phyloP scores from a whole-genome alignment of 148 eudicot species.

The Bassia scoparia region DNA sequence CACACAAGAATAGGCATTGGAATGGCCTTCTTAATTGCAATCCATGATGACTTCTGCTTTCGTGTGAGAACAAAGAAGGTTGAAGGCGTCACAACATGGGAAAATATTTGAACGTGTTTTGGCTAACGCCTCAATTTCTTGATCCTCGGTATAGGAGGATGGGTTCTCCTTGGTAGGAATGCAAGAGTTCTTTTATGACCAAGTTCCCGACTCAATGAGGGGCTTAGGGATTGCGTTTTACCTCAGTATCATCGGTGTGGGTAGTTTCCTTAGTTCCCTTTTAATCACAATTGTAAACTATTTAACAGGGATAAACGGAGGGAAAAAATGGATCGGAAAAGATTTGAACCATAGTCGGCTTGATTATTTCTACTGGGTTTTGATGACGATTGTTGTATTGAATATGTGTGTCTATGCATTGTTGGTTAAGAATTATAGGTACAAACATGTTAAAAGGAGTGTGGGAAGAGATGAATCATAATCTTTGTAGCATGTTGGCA shows the following conservation, averaged over 20 bases:
- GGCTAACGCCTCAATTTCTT: constrained; percentile 60
- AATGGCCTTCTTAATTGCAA: constrained; percentile 40
- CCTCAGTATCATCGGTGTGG: constrained; percentile 49
- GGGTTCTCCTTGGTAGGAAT: constrained; percentile 57
- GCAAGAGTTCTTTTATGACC: constrained; percentile 68
- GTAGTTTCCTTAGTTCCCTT: constrained; percentile 39
- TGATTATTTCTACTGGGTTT: constrained; percentile 45
- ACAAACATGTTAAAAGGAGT: constrained; percentile 34
- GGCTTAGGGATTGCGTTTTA: constrained; percentile 62
- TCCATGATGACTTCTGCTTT: constrained; percentile 44
- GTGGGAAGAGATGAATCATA: neutral
- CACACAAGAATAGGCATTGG: constrained; percentile 51
- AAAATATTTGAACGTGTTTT: constrained; percentile 37
- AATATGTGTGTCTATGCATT: constrained; percentile 29
- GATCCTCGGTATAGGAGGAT: constrained; percentile 48
- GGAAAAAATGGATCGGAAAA: constrained; percentile 48
- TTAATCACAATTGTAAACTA: constrained; percentile 38
- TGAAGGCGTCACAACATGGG: constrained; percentile 20
- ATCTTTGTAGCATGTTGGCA: neutral
- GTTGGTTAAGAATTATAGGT: constrained; percentile 32
- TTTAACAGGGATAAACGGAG: constrained; percentile 31
- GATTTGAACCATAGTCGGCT: constrained; percentile 39
- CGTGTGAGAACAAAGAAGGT: constrained; percentile 40
- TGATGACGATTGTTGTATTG: constrained; percentile 21
- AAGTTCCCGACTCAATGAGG: constrained; percentile 67